Base-by-base conservation (phyloP, 192 early-diverging fungal species). In the Podila horticola region DNA sequence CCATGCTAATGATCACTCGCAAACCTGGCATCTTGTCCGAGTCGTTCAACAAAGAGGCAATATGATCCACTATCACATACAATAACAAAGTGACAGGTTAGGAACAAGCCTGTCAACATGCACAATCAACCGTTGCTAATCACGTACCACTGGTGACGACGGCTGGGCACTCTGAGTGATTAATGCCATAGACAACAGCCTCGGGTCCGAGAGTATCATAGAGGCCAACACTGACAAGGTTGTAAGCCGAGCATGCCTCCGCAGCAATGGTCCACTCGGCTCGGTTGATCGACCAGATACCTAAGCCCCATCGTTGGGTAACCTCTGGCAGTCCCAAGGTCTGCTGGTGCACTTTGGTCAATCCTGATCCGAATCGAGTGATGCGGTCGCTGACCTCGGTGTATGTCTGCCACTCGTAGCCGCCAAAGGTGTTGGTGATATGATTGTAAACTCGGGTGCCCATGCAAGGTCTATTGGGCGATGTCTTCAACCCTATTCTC, bases 171-270 rank as follows among this genome's bases (percentile, higher is more conserved):
- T 95, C 95, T 12, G 95, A 87, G 61, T 97, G 94, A 82, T 94
- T 96, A 26, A 97, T 71, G 48, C 97, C 94, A 67, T 92, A 96
- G 83, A 93, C 89, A 51, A 97, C 85, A 11, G 94, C 88, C 31
- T 95, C 93, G 0, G 91, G 88, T 59, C 95, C 97, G 19, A 98
- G 88, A 22, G 95, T 96, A 74, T 98, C 96, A 82, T 97, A 96
- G 38, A 97, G 84, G 7, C 96, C 91, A 13, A 97, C 95, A 6
- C 87, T 84, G 64, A 86, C 87, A 41, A 92, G 62, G 64, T 87
- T 89, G 66, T 95, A 92, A 51, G 88, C 86, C 38, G 90, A 75
- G 26, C 90, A 86, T 2, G 84, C 95, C 50, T 88, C 86, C 69
- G 94, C 91, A 15, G 90, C 73, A 63, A 96, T 88, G 19, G 86